These are phyloP conservation scores for Croton laevigatus DNA, from an alignment of 441 rosid species.

Conservation along the genomic window DNA sequence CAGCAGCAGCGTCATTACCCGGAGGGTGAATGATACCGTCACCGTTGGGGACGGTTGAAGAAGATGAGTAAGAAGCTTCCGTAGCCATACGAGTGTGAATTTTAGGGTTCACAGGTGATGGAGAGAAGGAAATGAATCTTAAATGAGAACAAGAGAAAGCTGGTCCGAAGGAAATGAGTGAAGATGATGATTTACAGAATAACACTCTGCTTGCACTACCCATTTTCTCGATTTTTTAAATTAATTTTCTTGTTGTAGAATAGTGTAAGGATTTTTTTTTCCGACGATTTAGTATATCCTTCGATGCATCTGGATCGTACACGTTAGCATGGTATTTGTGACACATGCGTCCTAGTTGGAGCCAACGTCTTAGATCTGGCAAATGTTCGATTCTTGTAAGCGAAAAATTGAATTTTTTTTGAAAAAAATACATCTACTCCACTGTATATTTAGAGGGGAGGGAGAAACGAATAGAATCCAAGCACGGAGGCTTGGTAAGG, in stretches of 20 bases:
- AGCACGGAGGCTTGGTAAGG: too few species aligned
- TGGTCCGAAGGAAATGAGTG: constrained; percentile 40
- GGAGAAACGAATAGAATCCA: too few species aligned
- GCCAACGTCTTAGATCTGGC: too few species aligned
- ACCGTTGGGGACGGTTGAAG: constrained; percentile 36
- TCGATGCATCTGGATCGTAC: not conserved
- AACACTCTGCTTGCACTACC: constrained; percentile 41
- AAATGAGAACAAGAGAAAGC: constrained; percentile 36
- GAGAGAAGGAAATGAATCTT: constrained; percentile 29
- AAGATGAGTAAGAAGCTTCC: constrained; percentile 43
- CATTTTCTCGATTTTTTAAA: constrained; percentile 15
- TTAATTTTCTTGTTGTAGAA: not conserved
- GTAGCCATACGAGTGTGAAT: constrained; percentile 42
- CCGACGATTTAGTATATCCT: not conserved
- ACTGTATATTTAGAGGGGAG: too few species aligned
- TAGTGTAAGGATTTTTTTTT: not conserved
- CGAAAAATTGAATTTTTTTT: too few species aligned
- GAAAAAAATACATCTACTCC: too few species aligned
- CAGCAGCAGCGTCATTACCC: constrained; percentile 2
- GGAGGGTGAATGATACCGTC: constrained; percentile 26
- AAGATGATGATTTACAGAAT: constrained; percentile 40
- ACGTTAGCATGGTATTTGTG: not conserved
- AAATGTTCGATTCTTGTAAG: too few species aligned
- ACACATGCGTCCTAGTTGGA: not conserved
- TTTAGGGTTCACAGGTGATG: constrained; percentile 21